Percentiles rank a stretch among this genome's conserved stretches.
phyloP scores from a whole-genome alignment of 495 filamentous ascomycete genomes.

The Daldinia decipiens region DNA sequence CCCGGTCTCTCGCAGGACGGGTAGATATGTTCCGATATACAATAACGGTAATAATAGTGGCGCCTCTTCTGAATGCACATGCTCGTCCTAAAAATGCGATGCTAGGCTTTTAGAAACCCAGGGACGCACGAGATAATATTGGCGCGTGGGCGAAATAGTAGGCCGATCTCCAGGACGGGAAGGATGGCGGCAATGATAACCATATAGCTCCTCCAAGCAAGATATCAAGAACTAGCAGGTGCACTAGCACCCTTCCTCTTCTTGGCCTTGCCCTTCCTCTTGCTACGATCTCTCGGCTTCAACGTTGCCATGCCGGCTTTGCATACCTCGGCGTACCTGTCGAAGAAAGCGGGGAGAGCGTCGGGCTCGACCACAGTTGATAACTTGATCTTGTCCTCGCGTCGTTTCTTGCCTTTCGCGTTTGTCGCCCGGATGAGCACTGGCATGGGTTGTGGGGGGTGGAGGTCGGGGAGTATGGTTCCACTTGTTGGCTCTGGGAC shows the following conservation, averaged over 20 bases:
- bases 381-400: constrained; percentile 74
- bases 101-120: neutral
- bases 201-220: neutral
- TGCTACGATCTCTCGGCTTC: constrained; percentile 92
- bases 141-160: neutral
- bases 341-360: constrained; percentile 82
- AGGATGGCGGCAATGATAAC: neutral
- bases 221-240: constrained; percentile 23
- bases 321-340: constrained; percentile 89
- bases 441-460: constrained; percentile 66
- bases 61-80: neutral
- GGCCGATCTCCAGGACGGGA: neutral
- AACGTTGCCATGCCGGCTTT: constrained; percentile 83
- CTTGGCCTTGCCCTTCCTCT: constrained; percentile 81
- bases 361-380: constrained; percentile 82
- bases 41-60: neutral
- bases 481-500: constrained; percentile 42
- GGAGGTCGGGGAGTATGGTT: constrained; percentile 63
- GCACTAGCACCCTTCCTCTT: constrained; percentile 69
- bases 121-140: neutral
- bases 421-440: constrained; percentile 88
- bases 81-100: neutral
- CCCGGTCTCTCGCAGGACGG: neutral
- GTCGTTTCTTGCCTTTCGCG: constrained; percentile 66
- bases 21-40: neutral